Evolutionary conservation across 305 asterid genomes (phyloP).

Genomic region (Petunia hybrid): DNA sequence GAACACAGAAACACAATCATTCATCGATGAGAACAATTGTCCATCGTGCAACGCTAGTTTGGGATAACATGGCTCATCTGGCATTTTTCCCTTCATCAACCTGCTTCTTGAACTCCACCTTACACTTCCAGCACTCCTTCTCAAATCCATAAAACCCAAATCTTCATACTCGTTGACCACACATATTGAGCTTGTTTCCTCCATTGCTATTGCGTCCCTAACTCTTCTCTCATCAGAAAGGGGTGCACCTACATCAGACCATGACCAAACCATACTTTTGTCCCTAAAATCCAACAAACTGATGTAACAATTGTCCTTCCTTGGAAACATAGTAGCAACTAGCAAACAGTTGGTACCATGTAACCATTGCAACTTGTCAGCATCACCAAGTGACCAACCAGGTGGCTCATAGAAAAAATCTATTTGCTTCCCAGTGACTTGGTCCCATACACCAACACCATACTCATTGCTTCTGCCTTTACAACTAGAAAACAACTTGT

Average conservation of each 20-base stretch:
- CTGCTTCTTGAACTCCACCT: conserved; percentile 95
- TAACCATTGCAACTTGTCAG: conserved; percentile 87
- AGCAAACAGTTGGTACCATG: conserved; percentile 71
- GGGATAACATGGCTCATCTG: conserved; percentile 89
- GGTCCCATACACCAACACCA: conserved; percentile 96
- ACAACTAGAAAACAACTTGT: conserved; percentile 83
- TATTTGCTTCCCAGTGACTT: conserved; percentile 71
- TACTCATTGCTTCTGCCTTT: conserved; percentile 88
- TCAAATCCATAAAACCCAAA: conserved; percentile 88
- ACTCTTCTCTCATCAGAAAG: conserved; percentile 72
- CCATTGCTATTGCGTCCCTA: conserved; percentile 92
- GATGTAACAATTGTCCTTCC: conserved; percentile 87
- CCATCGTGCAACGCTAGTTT: conserved; percentile 79
- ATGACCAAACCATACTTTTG: conserved; percentile 84
- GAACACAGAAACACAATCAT: conserved; percentile 77
- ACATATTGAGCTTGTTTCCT: conserved; percentile 65
- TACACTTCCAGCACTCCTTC: conserved; percentile 58
- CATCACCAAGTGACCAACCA: conserved; percentile 93
- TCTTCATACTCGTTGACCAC: conserved; percentile 95
- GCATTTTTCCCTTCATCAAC: conserved; percentile 84
- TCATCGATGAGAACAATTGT: conserved; percentile 85
- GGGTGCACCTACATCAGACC: conserved; percentile 73
- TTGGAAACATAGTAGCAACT: conserved; percentile 90
- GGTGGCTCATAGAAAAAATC: conserved; percentile 86
- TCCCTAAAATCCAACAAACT: conserved; percentile 84